Evolutionary conservation across 1,284 basidiomycete genomes (phyloP).

Genomic region (Pseudozyma thailandica): DNA sequence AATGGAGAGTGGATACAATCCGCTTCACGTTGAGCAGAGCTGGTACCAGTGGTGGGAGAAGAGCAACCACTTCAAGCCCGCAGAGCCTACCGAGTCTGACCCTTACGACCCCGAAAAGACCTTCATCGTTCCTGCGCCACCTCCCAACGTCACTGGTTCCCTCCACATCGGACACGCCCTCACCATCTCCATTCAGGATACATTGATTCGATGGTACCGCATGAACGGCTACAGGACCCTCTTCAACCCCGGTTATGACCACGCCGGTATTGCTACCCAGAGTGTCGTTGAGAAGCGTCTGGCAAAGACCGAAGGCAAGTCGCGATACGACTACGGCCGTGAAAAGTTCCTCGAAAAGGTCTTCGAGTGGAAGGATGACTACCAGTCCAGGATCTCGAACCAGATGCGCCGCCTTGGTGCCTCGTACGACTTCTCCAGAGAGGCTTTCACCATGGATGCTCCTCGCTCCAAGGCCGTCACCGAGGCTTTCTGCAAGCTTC

Average conservation of each 20-base stretch:
- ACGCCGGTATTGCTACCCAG: conserved; percentile 98
- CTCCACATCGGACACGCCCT: conserved; percentile 97
- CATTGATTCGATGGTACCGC: conserved; percentile 68
- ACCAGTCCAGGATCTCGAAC: conserved; percentile 88
- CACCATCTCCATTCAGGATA: conserved; percentile 91
- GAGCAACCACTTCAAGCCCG: conserved; percentile 87
- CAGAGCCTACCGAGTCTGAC: conserved; percentile 63
- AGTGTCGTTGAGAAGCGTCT: conserved; percentile 95
- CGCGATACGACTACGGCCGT: conserved; percentile 91
- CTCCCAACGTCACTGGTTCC: conserved; percentile 97
- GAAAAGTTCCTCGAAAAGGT: conserved; percentile 92
- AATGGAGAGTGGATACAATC: conserved; percentile 92
- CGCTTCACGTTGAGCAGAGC: conserved; percentile 90
- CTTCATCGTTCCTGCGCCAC: conserved; percentile 91
- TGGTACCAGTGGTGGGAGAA: conserved; percentile 99
- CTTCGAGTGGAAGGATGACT: conserved; percentile 97
- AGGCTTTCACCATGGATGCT: conserved; percentile 95
- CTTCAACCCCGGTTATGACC: conserved; percentile 95
- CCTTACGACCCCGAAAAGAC: conserved; percentile 67
- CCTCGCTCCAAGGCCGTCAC: conserved; percentile 77
- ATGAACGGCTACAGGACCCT: conserved; percentile 94
- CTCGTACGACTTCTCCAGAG: conserved; percentile 91
- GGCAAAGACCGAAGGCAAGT: conserved; percentile 83
- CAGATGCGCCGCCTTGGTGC: conserved; percentile 91
- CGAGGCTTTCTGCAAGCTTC: conserved; percentile 89